These are phyloP conservation scores for Phoma sp. DNA, from an alignment of 2,329 filamentous ascomycete species.

Conservation along the genomic window DNA sequence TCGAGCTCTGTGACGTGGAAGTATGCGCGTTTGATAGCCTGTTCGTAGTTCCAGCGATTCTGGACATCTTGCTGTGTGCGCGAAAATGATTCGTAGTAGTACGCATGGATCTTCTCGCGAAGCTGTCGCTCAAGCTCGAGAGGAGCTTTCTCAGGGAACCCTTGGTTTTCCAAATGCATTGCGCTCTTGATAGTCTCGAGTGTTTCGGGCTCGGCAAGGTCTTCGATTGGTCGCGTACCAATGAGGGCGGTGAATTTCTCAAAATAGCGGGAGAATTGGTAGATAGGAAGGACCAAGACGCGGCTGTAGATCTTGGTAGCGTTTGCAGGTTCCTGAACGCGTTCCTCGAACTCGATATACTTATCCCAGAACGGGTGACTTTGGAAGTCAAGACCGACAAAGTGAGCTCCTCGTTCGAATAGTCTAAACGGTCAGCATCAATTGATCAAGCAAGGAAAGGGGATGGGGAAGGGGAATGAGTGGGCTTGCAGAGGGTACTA, in stretches of 20 bases:
- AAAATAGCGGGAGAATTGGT: conserved; percentile 94
- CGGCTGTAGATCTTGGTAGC: conserved; percentile 85
- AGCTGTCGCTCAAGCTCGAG: conserved; percentile 85
- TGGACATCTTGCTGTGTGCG: conserved; percentile 86
- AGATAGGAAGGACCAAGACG: conserved; percentile 88
- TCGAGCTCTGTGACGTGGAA: conserved; percentile 96
- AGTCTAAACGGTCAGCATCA: conserved; percentile 64
- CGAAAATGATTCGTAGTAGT: conserved; percentile 82
- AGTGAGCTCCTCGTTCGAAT: conserved; percentile 86
- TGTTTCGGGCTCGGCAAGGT: conserved; percentile 74
- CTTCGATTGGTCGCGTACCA: conserved; percentile 75
- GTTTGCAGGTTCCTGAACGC: conserved; percentile 63
- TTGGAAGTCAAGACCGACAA: conserved; percentile 90
- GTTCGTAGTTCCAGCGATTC: conserved; percentile 94
- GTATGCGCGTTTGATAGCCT: conserved; percentile 93
- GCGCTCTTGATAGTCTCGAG: conserved; percentile 75
- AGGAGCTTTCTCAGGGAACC: conserved; percentile 67
- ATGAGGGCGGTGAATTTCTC: conserved; percentile 81
- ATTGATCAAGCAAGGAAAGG: conserved; percentile 3
- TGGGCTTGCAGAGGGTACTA: conserved; percentile 27
- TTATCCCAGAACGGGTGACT: conserved; percentile 99
- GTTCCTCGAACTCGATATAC: conserved; percentile 96
- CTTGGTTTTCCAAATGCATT: conserved; percentile 68
- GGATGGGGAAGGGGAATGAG: conserved; percentile 12
- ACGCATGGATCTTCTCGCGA: conserved; percentile 77